Conservation (phyloP, 768 basidiomycete genomes). For the Hygrophorus russula region DNA sequence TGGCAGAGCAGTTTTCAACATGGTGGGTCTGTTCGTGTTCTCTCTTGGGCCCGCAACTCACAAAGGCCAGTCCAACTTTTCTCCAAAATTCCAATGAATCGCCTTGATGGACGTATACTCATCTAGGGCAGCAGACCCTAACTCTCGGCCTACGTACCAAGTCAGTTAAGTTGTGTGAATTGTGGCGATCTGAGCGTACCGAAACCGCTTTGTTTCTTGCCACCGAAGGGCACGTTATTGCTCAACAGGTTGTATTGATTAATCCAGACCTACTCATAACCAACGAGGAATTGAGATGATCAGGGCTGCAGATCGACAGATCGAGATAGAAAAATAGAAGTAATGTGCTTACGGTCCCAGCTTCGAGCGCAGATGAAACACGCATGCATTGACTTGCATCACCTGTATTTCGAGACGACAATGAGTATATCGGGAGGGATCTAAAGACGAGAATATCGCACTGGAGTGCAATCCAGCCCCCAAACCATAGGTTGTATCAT, state of each 20-base stretch:
- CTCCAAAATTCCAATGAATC: constrained; percentile 82
- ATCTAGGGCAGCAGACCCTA: constrained; percentile 75
- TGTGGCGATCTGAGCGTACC: constrained; percentile 34
- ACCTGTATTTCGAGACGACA: constrained; percentile 22
- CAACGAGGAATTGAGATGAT: constrained; percentile 2
- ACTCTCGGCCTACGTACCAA: constrained; percentile 56
- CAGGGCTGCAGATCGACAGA: constrained; percentile 7
- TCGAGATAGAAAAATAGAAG: constrained; percentile 1
- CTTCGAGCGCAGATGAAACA: constrained; percentile 76
- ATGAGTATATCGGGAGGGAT: constrained; percentile 5
- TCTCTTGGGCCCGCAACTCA: constrained; percentile 17
- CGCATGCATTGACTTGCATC: constrained; percentile 87
- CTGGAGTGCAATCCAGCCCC: constrained; percentile 88
- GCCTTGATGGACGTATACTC: constrained; percentile 80
- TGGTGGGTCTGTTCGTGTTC: no score
- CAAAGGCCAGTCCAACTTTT: constrained; percentile 70
- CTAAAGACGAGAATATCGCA: constrained; percentile 21
- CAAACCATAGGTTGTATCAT: constrained; percentile 83
- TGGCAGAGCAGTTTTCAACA: no score
- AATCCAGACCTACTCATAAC: constrained; percentile 61
- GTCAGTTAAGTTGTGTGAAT: constrained; percentile 1
- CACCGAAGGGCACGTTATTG: constrained; percentile 92
- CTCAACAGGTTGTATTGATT: constrained; percentile 80
- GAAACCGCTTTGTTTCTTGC: constrained; percentile 87
- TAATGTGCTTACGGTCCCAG: constrained; percentile 59